Conservation (phyloP, 148 eudicot species). For the Rheum nobile region DNA sequence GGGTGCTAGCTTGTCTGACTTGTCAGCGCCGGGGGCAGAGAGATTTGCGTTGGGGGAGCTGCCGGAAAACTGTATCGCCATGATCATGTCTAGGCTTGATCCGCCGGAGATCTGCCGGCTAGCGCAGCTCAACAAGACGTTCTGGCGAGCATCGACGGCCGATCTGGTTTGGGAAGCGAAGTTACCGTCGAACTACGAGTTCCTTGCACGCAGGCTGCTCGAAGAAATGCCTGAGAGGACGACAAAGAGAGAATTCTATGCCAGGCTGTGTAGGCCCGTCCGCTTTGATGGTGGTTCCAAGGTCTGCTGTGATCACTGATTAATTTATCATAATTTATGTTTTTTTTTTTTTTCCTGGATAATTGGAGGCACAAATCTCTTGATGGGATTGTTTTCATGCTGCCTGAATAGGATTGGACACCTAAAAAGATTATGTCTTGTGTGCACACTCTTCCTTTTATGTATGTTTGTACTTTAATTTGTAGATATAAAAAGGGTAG, state of each 20-base stretch:
- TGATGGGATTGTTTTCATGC: no score
- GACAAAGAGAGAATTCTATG: conserved; percentile 36
- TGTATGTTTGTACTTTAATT: not conserved
- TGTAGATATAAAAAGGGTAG: not conserved
- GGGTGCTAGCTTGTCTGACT: conserved; percentile 27
- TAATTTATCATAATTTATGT: not conserved
- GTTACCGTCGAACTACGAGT: conserved; percentile 36
- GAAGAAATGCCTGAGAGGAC: conserved; percentile 6
- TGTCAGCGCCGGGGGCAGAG: not conserved
- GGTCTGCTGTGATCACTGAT: conserved; percentile 20
- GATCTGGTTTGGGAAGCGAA: conserved; percentile 55
- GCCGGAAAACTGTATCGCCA: conserved; percentile 59
- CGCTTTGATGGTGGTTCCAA: conserved; percentile 42
- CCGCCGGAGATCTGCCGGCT: conserved; percentile 45
- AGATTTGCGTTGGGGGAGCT: conserved; percentile 33
- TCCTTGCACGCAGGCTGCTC: conserved; percentile 30
- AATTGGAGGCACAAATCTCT: no score
- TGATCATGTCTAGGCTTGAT: conserved; percentile 29
- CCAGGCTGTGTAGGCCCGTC: conserved; percentile 29
- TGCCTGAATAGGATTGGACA: no score
- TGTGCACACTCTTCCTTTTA: not conserved
- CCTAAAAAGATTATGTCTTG: not conserved
- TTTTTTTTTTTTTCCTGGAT: no score
- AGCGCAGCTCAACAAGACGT: conserved; percentile 29
- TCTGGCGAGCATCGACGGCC: conserved; percentile 40